Base-by-base conservation (phyloP, 164 flowering plant species). In the Platanus orientalis region DNA sequence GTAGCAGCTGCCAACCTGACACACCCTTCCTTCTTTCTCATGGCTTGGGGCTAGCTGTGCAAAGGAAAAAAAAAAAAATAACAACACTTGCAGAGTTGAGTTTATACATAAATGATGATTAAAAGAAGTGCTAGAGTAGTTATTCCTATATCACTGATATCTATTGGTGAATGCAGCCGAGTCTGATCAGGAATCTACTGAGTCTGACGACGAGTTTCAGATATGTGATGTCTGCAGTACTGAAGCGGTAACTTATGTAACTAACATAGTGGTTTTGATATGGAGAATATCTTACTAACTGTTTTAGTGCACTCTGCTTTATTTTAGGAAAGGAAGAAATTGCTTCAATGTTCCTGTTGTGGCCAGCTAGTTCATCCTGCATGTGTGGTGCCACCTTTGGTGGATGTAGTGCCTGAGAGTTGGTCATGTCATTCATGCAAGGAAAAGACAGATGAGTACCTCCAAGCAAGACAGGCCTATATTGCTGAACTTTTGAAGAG, bases 121-220 rank as follows among this genome's bases (percentile, higher is more conserved):
- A n/a, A n/a, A n/a, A n/a, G n/a, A n/a, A n/a, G n/a, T n/a, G n/a
- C n/a, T n/a, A 7, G 5, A 36, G 9, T 36, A 36, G 42, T 36
- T 36, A 3, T 36, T 7, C 42, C 12, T 36, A 7, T 36, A 14
- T 10, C 42, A 7, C 10, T 3, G 42, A n/a, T n/a, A n/a, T n/a
- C n/a, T n/a, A n/a, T 36, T 25, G 17, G 14, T 53, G 13, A 23
- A 55, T 86, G 85, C 85, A 93, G 99, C 81, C 67, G 97, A 85
- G 63, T 84, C 90, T 74, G 90, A 73, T 10, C 72, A 69, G 48
- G 96, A 87, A 34, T 88, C 97, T 27, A 73, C 80, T 36, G 97
- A 88, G 71, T 91, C 99, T 55, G 99, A 94, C 75, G 99, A 94
- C 58, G 99, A 94, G 81, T 94, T 94, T 82, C 97, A 89, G 80